phyloP scores from a whole-genome alignment of 768 basidiomycete species.

The Tylopilus plumbeoviolaceoides region DNA sequence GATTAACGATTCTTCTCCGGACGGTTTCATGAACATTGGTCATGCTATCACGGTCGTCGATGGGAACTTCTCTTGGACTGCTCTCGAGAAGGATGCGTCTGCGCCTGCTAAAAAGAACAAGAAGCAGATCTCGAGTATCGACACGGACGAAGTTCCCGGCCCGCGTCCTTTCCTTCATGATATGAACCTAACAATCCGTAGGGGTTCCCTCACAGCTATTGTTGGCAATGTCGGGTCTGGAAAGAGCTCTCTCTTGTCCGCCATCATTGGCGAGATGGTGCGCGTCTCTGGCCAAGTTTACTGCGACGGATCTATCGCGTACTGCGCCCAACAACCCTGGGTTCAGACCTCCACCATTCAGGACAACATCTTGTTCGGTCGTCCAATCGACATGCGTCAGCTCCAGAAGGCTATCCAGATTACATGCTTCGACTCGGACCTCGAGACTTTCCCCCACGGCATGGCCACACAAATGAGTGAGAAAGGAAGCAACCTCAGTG shows the following conservation, averaged over 20 bases:
- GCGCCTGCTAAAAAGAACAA: conserved; percentile 1
- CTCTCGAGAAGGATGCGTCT: conserved; percentile 2
- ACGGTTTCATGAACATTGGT: conserved; percentile 7
- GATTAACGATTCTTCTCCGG: background rate
- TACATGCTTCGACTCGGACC: conserved; percentile 28
- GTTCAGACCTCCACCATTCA: conserved; percentile 29
- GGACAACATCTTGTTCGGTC: conserved; percentile 31
- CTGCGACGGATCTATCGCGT: conserved; percentile 26
- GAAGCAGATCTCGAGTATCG: conserved; percentile 6
- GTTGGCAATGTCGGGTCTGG: conserved; percentile 27
- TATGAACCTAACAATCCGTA: conserved; percentile 18
- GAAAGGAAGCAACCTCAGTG: conserved; percentile 41
- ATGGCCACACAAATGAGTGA: conserved; percentile 44
- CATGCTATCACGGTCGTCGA: conserved; percentile 18
- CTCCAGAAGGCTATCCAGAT: conserved; percentile 26
- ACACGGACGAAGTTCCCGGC: conserved; percentile 6
- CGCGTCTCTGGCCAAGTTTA: conserved; percentile 22
- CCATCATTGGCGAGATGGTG: conserved; percentile 29
- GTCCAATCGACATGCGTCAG: conserved; percentile 22
- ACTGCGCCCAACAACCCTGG: conserved; percentile 33
- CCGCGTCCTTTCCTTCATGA: conserved; percentile 18
- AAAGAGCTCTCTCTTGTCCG: conserved; percentile 29
- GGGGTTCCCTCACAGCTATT: conserved; percentile 24
- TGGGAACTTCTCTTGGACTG: conserved; percentile 26
- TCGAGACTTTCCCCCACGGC: conserved; percentile 27